Conservation (phyloP, 2,329 filamentous ascomycete genomes). For the Penicillium brasilianum region DNA sequence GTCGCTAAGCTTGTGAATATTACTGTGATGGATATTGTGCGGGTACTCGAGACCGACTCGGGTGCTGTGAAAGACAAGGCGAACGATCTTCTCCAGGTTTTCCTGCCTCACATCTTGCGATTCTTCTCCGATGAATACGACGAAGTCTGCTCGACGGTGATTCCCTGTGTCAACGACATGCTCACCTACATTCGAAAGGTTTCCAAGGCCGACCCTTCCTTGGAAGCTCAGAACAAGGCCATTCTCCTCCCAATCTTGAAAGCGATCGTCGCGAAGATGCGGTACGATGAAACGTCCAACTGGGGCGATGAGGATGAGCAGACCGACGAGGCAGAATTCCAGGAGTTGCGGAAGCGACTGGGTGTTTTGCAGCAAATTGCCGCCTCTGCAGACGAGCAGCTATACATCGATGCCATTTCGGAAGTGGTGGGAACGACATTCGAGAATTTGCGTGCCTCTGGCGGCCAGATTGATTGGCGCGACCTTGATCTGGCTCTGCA, state of each 20-base stretch:
- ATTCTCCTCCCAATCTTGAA: conserved; percentile 89
- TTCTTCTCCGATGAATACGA: conserved; percentile 99
- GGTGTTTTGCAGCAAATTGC: conserved; percentile 92
- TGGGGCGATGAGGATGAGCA: conserved; percentile 96
- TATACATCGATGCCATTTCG: conserved; percentile 88
- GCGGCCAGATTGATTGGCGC: conserved; percentile 83
- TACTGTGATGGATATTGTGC: conserved; percentile 83
- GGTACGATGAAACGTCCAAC: conserved; percentile 90
- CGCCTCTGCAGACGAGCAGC: conserved; percentile 81
- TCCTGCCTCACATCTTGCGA: conserved; percentile 83
- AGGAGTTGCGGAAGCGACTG: conserved; percentile 87
- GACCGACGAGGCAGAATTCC: conserved; percentile 96
- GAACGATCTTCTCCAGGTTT: conserved; percentile 76
- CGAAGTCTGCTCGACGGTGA: conserved; percentile 94
- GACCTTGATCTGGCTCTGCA: conserved; percentile 92
- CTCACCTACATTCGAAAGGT: conserved; percentile 88
- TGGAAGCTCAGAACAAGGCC: conserved; percentile 75
- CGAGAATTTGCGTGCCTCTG: conserved; percentile 74
- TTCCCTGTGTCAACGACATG: conserved; percentile 89
- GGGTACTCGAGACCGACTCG: conserved; percentile 74
- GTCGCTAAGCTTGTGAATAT: conserved; percentile 96
- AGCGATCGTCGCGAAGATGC: conserved; percentile 93
- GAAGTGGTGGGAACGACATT: conserved; percentile 89
- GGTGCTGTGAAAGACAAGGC: conserved; percentile 70
- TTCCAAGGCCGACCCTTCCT: conserved; percentile 63